These are phyloP conservation scores for Larix sibirica DNA, from an alignment of 83 land plant species.

Conservation along the genomic window DNA sequence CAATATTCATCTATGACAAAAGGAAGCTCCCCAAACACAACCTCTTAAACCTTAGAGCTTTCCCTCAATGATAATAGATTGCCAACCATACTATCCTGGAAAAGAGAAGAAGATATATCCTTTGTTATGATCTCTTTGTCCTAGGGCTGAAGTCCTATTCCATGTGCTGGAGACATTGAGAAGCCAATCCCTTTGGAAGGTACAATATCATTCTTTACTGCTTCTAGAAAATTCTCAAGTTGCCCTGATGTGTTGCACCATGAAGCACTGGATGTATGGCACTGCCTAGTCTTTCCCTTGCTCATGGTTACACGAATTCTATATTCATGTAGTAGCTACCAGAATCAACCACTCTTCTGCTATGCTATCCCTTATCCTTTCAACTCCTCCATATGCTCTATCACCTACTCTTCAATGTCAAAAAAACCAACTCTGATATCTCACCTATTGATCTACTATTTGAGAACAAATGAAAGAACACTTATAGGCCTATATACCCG, in stretches of 20 bases:
- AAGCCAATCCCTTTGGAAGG: neutral
- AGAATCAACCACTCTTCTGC: too few relatives aligned
- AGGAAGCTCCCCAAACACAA: neutral
- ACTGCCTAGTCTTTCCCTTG: neutral
- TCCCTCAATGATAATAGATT: neutral
- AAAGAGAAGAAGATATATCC: neutral
- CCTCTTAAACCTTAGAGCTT: neutral
- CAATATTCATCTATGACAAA: neutral
- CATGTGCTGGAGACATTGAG: neutral
- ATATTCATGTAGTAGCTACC: too few relatives aligned
- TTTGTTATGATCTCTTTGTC: neutral
- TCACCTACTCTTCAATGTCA: too few relatives aligned
- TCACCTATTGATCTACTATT: too few relatives aligned
- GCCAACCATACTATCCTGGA: neutral
- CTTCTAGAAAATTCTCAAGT: neutral
- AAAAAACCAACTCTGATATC: too few relatives aligned
- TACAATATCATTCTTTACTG: neutral
- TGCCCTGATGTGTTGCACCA: neutral
- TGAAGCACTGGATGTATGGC: neutral
- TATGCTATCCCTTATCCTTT: too few relatives aligned
- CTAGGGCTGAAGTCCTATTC: neutral
- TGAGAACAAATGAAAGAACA: too few relatives aligned
- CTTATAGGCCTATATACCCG: too few relatives aligned
- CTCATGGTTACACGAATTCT: too few relatives aligned
- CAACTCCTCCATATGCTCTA: too few relatives aligned